Evolutionary conservation across 768 basidiomycete genomes (phyloP).

Genomic region (Gymnopilus junonius): DNA sequence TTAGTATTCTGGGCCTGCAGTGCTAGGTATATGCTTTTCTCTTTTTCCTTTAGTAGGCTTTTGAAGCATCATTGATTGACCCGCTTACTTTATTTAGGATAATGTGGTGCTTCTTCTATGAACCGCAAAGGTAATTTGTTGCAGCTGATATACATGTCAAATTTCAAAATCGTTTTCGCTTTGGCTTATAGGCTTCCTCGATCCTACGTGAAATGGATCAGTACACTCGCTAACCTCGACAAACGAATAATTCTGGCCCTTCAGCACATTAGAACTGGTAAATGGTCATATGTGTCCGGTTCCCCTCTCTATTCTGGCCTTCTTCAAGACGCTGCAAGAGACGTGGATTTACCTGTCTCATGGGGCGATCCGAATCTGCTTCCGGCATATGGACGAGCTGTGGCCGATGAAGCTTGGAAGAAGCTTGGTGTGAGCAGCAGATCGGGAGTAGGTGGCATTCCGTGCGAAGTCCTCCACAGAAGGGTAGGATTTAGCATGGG

Average conservation of each 20-base stretch:
- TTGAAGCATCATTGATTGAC: not conserved
- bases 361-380: conserved; percentile 68
- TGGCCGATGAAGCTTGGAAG: conserved; percentile 60
- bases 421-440: conserved; percentile 56
- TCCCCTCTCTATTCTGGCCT: conserved; percentile 43
- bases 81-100: conserved; percentile 50
- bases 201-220: conserved; percentile 82
- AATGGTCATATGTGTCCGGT: conserved; percentile 63
- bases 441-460: conserved; percentile 66
- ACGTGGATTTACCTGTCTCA: conserved; percentile 59
- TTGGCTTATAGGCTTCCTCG: conserved; percentile 50
- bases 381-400: conserved; percentile 64
- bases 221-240: conserved; percentile 70
- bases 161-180: conserved; percentile 6
- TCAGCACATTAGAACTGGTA: conserved; percentile 53
- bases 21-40: conserved; percentile 56
- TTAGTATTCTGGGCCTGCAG: conserved; percentile 79
- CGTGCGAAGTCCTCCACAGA: conserved; percentile 77
- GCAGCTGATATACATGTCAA: not conserved
- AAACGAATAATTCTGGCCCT: conserved; percentile 57
- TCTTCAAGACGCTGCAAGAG: conserved; percentile 48
- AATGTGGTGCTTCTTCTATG: conserved; percentile 90
- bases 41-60: conserved; percentile 10
- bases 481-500: conserved; percentile 50
- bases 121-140: conserved; percentile 61